Evolutionary conservation across 2,329 filamentous ascomycete genomes (phyloP), one percentile per base, ranked within the genome.

Genomic region (Myriangium duriaei): DNA sequence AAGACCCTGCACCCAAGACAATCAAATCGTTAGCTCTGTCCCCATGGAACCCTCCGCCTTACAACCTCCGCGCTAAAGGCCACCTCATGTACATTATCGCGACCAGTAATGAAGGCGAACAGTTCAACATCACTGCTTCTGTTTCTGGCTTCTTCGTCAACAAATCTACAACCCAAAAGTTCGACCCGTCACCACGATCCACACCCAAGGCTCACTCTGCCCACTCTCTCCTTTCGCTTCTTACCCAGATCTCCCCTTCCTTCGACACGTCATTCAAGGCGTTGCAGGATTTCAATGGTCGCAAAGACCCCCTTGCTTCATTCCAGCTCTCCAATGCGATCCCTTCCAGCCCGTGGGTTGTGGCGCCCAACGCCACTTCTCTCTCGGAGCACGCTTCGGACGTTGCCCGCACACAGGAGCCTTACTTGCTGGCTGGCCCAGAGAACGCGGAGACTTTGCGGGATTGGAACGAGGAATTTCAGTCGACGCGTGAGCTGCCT

Each of bases 391-490:
- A 98, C 58, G 74, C 80, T 51, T 59, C 87, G 15, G 91, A 98
- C 57, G 73, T 86, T 45, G 84, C 87, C 14, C 76, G 92, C 39
- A 83, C 87, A 14, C 91, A 98, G 62, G 91, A 98, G 66, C 83
- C 81, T 34, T 95, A 84, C 56, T 67, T 98, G 43, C 77, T 96
- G 43, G 75, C 83, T 13, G 92, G 92, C 18, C 79, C 87, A 16
- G 91, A 98, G 53, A 94, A 88, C 56, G 84, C 85, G 0, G 91
- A 98, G 55, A 94, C 86, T 4, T 68, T 98, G 45, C 77, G 91
- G 42, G 91, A 98, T 60, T 98, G 92, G 88, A 98, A 98, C 51
- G 91, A 98, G 59, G 91, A 98, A 56, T 93, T 98, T 56, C 91
- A 98, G 60, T 94, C 88, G 2, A 94, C 91, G 9, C 79, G 85